Percentiles rank a stretch among this genome's conserved stretches.
These are phyloP conservation scores for Holtermannia corniformis DNA, from an alignment of 768 basidiomycete species.

Conservation along the genomic window DNA sequence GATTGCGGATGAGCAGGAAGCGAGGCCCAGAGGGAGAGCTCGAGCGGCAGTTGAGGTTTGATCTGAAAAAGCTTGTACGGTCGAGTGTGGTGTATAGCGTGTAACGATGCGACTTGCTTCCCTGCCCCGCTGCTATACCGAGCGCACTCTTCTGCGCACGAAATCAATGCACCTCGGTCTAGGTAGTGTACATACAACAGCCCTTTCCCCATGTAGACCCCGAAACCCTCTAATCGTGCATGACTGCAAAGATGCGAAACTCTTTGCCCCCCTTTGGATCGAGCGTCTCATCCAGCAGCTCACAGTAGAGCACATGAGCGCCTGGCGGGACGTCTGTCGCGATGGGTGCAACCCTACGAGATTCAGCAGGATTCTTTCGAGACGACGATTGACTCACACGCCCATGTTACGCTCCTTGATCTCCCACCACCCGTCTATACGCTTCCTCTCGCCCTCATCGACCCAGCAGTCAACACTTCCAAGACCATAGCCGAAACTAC, in stretches of 20 bases:
- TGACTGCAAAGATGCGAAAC: slow-evolving; percentile 33
- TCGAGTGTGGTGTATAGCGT: no score
- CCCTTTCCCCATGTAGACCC: not conserved
- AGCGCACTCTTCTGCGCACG: no score
- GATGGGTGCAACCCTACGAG: slow-evolving; percentile 18
- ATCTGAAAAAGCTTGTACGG: no score
- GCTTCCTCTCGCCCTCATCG: slow-evolving; percentile 16
- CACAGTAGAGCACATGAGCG: slow-evolving; percentile 30
- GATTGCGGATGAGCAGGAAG: no score
- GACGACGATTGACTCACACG: slow-evolving; percentile 20
- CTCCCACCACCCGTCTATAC: slow-evolving; percentile 31
- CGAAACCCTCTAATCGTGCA: slow-evolving; percentile 21
- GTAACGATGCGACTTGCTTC: no score
- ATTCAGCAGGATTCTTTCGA: not conserved
- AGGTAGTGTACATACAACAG: not conserved
- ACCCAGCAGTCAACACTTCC: slow-evolving; percentile 33
- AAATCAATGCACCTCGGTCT: no score
- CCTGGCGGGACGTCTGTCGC: slow-evolving; percentile 23
- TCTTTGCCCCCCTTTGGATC: slow-evolving; percentile 35
- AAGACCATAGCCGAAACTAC: slow-evolving; percentile 18
- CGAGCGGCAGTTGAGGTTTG: no score
- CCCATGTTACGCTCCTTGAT: slow-evolving; percentile 34
- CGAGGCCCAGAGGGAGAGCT: no score
- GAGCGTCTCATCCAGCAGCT: slow-evolving; percentile 27
- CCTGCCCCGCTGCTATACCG: no score